phyloP scores from a whole-genome alignment of 2,329 filamentous ascomycete species.

The Exophiala xenobiotica region DNA sequence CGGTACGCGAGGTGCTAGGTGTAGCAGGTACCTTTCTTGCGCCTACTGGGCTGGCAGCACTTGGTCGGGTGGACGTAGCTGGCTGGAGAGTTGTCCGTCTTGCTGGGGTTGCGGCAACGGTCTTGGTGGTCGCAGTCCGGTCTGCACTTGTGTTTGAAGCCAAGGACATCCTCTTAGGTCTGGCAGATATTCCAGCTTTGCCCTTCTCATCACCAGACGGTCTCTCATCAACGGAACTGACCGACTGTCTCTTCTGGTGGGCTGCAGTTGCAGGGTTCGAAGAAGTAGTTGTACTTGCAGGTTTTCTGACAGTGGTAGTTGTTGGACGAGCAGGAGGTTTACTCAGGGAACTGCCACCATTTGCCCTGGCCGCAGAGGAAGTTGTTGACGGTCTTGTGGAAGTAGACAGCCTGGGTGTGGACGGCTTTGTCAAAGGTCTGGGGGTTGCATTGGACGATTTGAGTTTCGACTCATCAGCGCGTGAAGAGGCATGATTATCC shows the following conservation, averaged over 20 bases:
- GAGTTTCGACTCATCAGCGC: constrained; percentile 9
- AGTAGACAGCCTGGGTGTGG: constrained; percentile 33
- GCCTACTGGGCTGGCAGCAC: constrained; percentile 37
- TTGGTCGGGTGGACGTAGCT: constrained; percentile 33
- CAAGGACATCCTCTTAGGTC: constrained; percentile 48
- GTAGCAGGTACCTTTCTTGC: constrained; percentile 35
- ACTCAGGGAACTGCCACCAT: constrained; percentile 41
- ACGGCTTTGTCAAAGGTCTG: constrained; percentile 37
- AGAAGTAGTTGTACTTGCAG: constrained; percentile 34
- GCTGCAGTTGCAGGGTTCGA: constrained; percentile 38
- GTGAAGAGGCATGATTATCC: constrained; percentile 17
- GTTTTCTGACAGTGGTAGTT: constrained; percentile 35
- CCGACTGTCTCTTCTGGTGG: constrained; percentile 43
- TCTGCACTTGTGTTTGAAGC: constrained; percentile 38
- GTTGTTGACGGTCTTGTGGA: constrained; percentile 34
- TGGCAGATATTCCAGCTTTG: constrained; percentile 40
- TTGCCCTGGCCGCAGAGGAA: constrained; percentile 33
- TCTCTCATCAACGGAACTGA: constrained; percentile 36
- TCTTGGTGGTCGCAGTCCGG: constrained; percentile 15
- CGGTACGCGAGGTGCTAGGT: constrained; percentile 31
- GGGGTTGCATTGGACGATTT: constrained; percentile 37
- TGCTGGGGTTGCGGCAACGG: constrained; percentile 20
- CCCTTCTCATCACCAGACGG: constrained; percentile 45
- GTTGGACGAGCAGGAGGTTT: constrained; percentile 47
- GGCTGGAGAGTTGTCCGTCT: constrained; percentile 16